A percentile compares a stretch with the other conserved stretches of the same genome.
These are phyloP conservation scores for Fusarium sp. DNA, from an alignment of 2,329 filamentous ascomycete genomes.

Conservation along the genomic window DNA sequence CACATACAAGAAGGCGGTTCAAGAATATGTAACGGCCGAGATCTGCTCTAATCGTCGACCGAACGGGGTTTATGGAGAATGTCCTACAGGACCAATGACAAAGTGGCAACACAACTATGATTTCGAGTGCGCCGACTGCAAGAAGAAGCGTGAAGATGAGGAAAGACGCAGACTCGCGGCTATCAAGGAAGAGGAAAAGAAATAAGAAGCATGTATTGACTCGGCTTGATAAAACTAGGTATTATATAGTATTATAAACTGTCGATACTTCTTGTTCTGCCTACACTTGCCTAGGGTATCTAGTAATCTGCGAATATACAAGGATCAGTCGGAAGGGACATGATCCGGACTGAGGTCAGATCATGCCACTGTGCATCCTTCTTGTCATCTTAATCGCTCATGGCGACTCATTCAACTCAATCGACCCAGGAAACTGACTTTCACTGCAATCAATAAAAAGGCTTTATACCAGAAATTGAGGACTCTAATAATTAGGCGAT, in stretches of 20 bases:
- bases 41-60: neutral
- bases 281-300: no score
- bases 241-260: no score
- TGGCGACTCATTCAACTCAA: neutral
- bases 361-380: neutral
- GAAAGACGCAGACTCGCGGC: neutral
- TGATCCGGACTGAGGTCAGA: neutral
- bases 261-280: no score
- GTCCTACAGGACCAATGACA: neutral
- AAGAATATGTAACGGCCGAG: neutral
- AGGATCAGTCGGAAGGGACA: neutral
- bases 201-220: rapidly evolving
- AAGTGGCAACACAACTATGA: neutral
- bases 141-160: neutral
- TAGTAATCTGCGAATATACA: neutral
- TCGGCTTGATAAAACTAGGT: rapidly evolving
- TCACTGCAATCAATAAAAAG: neutral
- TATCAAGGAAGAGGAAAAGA: neutral
- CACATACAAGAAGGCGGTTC: rapidly evolving
- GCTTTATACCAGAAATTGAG: neutral
- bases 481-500: neutral
- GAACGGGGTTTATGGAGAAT: neutral
- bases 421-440: neutral
- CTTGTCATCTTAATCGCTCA: neutral
- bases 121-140: neutral